Conservation (phyloP, 345 rosid genomes). For the Eucalyptus albens region DNA sequence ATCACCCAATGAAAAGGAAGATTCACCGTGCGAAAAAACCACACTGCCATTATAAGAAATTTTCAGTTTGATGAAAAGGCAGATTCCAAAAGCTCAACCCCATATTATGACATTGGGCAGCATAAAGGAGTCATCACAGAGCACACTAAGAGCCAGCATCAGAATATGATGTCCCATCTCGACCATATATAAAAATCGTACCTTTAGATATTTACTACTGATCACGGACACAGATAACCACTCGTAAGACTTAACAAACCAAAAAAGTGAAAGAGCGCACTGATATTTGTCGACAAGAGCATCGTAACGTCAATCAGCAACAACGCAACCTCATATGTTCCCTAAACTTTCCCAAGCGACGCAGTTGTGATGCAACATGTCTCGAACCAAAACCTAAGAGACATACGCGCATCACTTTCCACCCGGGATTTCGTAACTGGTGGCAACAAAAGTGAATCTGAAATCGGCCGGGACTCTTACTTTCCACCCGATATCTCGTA, state of each 20-base stretch:
- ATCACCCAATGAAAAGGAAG: slow-evolving; percentile 19
- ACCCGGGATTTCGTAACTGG: not conserved
- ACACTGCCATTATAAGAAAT: slow-evolving; percentile 14
- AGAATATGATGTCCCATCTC: not conserved
- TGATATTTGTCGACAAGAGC: not conserved
- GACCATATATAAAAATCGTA: not conserved
- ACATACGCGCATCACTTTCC: not conserved
- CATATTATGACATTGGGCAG: slow-evolving; percentile 7
- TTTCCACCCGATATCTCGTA: not conserved
- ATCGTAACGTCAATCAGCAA: not conserved
- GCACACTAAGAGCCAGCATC: not conserved
- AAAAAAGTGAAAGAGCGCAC: not conserved
- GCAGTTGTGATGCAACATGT: not conserved
- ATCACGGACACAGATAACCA: not conserved
- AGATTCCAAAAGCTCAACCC: slow-evolving; percentile 27
- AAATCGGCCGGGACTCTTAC: not conserved
- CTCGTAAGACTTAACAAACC: not conserved
- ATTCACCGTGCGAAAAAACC: slow-evolving; percentile 44
- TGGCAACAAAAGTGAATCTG: not conserved
- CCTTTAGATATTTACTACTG: not conserved
- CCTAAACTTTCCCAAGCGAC: not conserved
- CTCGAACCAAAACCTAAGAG: not conserved
- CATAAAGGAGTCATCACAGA: slow-evolving; percentile 14
- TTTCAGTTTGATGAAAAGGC: not conserved
- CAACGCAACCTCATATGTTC: not conserved